Base-by-base conservation (phyloP, 108 stramenopile genomes). In the Parmales sp. region DNA sequence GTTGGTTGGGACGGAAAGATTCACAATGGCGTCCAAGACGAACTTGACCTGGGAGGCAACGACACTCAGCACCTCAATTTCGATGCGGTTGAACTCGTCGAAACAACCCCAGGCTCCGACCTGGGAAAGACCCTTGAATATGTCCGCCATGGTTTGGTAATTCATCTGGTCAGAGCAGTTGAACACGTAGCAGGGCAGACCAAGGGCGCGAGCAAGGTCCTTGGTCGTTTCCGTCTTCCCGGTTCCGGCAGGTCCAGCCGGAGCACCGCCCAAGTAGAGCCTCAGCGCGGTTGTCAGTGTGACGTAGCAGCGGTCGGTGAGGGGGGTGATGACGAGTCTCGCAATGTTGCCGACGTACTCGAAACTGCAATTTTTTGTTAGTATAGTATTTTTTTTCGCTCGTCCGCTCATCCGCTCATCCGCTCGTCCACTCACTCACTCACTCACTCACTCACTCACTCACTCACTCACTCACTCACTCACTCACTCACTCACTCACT, bases 161-260 rank as follows among this genome's bases (percentile, higher is more conserved):
- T 84, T 81, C 13, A 84, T 93, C 76, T 93, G 92, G 74, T 86
- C 85, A 0, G 80, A 81, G 44, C 85, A 86, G 78, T 86, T 86
- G 78, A 84, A 81, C 26, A 86, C 85, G 9, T 84, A 80, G 41
- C 83, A 84, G 34, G 80, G 80, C 1, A 83, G 72, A 18, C 83
- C 85, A 19, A 86, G 49, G 0, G 83, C 80, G 48, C 84, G 82
- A 34, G 81, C 85, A 11, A 86, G 66, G 37, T 86, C 81, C 46
- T 83, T 84, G 28, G 77, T 80, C 7, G 81, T 84, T 37, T 84
- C 82, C 19, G 82, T 84, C 75, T 93, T 86, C 39, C 85, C 85
- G 1, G 85, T 84, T 9, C 85, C 85, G 31, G 85, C 85, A 18
- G 85, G 85, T 0, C 85, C 85, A 29, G 84, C 84, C 9, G 83